phyloP scores from a whole-genome alignment of 179 eudicot genomes.

The Sideroxylon spinosum region DNA sequence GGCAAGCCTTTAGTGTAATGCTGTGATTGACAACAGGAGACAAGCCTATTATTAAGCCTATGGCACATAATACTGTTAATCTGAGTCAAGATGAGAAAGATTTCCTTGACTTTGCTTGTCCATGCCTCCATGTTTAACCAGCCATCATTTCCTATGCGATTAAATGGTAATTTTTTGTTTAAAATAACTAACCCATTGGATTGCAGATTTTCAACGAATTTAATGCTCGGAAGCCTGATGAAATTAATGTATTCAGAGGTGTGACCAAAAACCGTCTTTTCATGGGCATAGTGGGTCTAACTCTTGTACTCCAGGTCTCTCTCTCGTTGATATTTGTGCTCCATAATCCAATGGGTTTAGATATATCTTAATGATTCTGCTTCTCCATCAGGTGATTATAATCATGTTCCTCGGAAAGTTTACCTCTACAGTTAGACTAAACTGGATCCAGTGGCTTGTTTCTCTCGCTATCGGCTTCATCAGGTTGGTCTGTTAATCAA shows the following conservation, averaged over 20 bases:
- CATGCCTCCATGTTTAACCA: background rate
- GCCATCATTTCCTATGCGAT: background rate
- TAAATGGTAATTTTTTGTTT: background rate
- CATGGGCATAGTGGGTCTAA: constrained; percentile 58
- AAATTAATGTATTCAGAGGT: constrained; percentile 67
- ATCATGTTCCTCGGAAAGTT: constrained; percentile 80
- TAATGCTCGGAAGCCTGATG: constrained; percentile 90
- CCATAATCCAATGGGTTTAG: no score
- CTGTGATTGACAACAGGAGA: background rate
- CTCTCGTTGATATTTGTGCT: background rate
- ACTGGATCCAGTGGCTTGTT: constrained; percentile 76
- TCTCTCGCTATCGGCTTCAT: constrained; percentile 56
- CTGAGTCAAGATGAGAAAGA: background rate
- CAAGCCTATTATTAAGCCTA: background rate
- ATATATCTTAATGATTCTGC: background rate
- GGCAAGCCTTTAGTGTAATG: no score
- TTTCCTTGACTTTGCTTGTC: background rate
- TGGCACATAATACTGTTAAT: background rate
- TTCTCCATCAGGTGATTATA: constrained; percentile 45
- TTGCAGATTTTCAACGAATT: constrained; percentile 82
- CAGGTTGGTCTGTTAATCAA: constrained; percentile 41
- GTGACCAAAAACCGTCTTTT: constrained; percentile 57
- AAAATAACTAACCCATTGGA: background rate
- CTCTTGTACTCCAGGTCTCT: constrained; percentile 64
- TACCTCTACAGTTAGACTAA: constrained; percentile 58